Conservation (phyloP, 2,329 filamentous ascomycete species). For the Magnaporthales sp. region DNA sequence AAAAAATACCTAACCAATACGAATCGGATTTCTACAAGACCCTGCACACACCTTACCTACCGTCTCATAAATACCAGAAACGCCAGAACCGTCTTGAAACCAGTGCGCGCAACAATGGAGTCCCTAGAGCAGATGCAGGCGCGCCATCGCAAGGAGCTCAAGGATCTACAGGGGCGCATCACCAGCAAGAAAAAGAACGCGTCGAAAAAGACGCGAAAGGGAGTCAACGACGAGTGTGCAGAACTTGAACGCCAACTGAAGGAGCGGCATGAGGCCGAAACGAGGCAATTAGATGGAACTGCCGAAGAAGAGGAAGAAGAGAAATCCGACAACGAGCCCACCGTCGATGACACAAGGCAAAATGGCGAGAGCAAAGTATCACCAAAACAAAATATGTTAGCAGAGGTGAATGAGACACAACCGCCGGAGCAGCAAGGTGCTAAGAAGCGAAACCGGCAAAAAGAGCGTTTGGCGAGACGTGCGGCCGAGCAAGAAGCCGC, state of each 20-base stretch:
- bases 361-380: background rate
- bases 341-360: constrained; percentile 1
- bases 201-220: constrained; percentile 75
- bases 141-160: constrained; percentile 80
- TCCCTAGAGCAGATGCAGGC: constrained; percentile 68
- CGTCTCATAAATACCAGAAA: background rate
- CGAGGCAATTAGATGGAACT: constrained; percentile 30
- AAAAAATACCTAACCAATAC: background rate
- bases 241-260: constrained; percentile 57
- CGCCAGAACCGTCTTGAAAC: background rate
- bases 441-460: constrained; percentile 84
- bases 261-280: constrained; percentile 57
- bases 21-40: background rate
- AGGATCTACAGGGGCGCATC: constrained; percentile 74
- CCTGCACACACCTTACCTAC: no score
- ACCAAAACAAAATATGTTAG: background rate
- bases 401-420: constrained; percentile 3
- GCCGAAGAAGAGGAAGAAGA: constrained; percentile 6
- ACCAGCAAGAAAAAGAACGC: constrained; percentile 97
- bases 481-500: constrained; percentile 75
- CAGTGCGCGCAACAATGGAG: constrained; percentile 21
- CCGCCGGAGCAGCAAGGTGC: constrained; percentile 12
- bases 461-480: constrained; percentile 80
- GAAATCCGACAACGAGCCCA: constrained; percentile 3
- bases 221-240: constrained; percentile 68